Evolutionary conservation across 352 stramenopile genomes (phyloP).

Genomic region (Thalassiosira sp.): DNA sequence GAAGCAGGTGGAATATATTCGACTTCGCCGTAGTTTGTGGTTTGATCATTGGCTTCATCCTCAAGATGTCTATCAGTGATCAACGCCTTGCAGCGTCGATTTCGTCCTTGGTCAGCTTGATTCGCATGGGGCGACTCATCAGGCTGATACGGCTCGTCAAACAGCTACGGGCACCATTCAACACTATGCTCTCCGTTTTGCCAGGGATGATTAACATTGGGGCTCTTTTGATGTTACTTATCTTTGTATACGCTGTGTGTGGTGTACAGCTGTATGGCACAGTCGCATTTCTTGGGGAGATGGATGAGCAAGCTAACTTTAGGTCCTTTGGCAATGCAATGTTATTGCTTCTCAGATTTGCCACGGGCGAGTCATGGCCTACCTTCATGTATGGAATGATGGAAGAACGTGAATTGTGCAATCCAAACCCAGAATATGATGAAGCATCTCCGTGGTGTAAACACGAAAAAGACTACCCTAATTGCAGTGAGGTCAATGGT

Average conservation of each 20-base stretch:
- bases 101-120: constrained; percentile 88
- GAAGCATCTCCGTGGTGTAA: constrained; percentile 55
- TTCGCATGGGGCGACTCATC: constrained; percentile 90
- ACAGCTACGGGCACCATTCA: constrained; percentile 87
- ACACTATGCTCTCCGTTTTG: constrained; percentile 90
- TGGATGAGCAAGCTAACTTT: constrained; percentile 91
- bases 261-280: constrained; percentile 92
- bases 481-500: constrained; percentile 67
- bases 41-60: constrained; percentile 54
- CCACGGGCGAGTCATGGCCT: constrained; percentile 92
- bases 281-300: constrained; percentile 74
- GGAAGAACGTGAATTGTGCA: constrained; percentile 36
- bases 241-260: constrained; percentile 93
- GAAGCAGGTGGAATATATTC: constrained; percentile 72
- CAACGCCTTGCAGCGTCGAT: constrained; percentile 71
- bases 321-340: constrained; percentile 89
- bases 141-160: constrained; percentile 88
- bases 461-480: constrained; percentile 82
- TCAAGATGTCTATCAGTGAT: constrained; percentile 28
- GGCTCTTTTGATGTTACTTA: constrained; percentile 89
- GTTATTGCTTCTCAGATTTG: constrained; percentile 88
- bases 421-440: constrained; percentile 47
- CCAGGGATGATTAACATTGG: constrained; percentile 86
- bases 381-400: constrained; percentile 89
- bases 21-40: constrained; percentile 75